Conservation (phyloP, 1,284 basidiomycete genomes). For the Rugosomyces carneus region DNA sequence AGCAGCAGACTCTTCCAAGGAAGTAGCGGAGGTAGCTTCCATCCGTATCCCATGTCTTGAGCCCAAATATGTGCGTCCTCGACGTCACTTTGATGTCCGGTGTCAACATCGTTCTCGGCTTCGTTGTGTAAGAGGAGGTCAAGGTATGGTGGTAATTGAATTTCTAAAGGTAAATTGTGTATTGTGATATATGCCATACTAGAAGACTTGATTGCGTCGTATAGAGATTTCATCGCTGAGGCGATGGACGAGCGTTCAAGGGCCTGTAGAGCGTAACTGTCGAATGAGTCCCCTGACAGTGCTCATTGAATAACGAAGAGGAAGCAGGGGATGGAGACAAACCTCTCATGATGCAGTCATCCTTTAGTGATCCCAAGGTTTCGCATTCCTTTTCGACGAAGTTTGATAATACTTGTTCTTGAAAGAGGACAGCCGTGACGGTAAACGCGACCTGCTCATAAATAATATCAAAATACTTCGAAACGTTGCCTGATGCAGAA, state of each 20-base stretch:
- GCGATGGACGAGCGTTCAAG: constrained; percentile 68
- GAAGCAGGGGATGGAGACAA: constrained; percentile 8
- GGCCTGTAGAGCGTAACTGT: constrained; percentile 50
- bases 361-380: constrained; percentile 59
- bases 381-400: constrained; percentile 80
- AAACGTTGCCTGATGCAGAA: constrained; percentile 66
- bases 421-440: constrained; percentile 82
- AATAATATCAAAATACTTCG: constrained; percentile 75
- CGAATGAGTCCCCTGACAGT: constrained; percentile 47
- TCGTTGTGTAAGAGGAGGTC: constrained; percentile 63
- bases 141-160: constrained; percentile 77
- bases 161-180: constrained; percentile 68
- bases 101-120: constrained; percentile 46
- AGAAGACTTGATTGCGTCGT: constrained; percentile 66
- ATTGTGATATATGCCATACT: constrained; percentile 72
- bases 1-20: constrained; percentile 92
- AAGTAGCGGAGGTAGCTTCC: constrained; percentile 67
- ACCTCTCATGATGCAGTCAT: constrained; percentile 62
- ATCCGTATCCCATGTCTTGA: constrained; percentile 60
- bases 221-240: constrained; percentile 66
- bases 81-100: constrained; percentile 31
- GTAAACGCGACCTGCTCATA: constrained; percentile 87
- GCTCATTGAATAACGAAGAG: background rate
- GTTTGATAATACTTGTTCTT: constrained; percentile 78
- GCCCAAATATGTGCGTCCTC: constrained; percentile 57